Conservation (phyloP, 352 stramenopile species). For the Pythium brachiatum region DNA sequence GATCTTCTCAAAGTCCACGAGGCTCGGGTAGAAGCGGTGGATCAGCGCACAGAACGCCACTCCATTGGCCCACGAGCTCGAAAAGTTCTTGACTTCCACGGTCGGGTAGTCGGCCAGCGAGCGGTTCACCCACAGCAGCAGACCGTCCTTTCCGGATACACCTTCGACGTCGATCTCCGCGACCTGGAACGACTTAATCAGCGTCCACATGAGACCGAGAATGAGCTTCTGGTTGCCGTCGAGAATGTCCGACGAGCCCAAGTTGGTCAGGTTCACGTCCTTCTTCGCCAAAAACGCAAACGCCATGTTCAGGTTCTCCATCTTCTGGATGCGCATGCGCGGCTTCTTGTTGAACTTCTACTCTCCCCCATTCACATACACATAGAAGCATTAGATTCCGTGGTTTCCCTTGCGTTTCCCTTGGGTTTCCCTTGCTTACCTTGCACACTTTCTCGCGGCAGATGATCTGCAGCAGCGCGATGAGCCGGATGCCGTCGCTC, state of each 20-base stretch:
- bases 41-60: conserved; percentile 91
- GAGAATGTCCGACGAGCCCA: conserved; percentile 90
- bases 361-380: not conserved
- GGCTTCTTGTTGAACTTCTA: conserved; percentile 92
- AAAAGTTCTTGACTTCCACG: conserved; percentile 89
- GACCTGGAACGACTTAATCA: conserved; percentile 90
- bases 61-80: conserved; percentile 80
- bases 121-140: conserved; percentile 89
- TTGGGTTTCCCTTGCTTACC: conserved; percentile 37
- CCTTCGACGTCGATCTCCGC: conserved; percentile 85
- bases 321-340: conserved; percentile 92
- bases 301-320: conserved; percentile 91
- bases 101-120: conserved; percentile 83
- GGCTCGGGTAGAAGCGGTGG: conserved; percentile 84
- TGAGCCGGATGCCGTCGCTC: conserved; percentile 82
- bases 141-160: conserved; percentile 88
- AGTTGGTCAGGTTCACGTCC: conserved; percentile 89
- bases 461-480: conserved; percentile 88
- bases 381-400: too few relatives aligned
- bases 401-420: not conserved
- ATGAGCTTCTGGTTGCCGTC: conserved; percentile 92
- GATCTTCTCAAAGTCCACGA: conserved; percentile 82
- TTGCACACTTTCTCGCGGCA: conserved; percentile 84
- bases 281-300: conserved; percentile 89
- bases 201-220: conserved; percentile 91